Base-by-base conservation (phyloP, 768 basidiomycete genomes). In the Wakefieldia striispora region DNA sequence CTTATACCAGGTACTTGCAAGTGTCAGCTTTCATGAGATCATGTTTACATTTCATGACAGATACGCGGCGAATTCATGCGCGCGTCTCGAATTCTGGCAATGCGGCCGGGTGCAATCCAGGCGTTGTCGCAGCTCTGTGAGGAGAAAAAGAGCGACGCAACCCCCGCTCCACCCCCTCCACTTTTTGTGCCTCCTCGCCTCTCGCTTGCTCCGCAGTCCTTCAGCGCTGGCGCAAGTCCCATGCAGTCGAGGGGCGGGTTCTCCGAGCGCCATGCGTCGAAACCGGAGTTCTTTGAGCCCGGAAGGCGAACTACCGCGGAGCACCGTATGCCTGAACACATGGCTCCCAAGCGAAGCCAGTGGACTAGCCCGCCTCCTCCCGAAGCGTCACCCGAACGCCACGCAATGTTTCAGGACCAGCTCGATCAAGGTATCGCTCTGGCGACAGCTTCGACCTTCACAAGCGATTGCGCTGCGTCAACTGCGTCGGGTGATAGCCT, bases 41-140 rank as follows among this genome's bases (percentile, higher is more conserved):
- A 12, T 19, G 14, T 34, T 45, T n/a, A 59, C n/a, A 27, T 45
- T n/a, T 16, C 8, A 4, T 26, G 39, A 8, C 57, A 97, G 95
- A 94, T 99, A 62, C 94, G 95, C 13, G 95, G 95, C 9, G 95
- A 98, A 72, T 95, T 99, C 67, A 95, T 95, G 91, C 86, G 95
- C 31, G 95, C 95, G 5, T 84, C 87, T 20, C 79, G 93, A 47
- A 90, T 98, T 49, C 75, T 99, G 29, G 77, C 84, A 11, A 73
- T 77, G 54, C 86, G 87, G 26, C 91, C 90, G 2, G 84, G 90
- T 42, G 91, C 89, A 8, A 81, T 88, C 27, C 69, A 86, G 17
- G 88, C 91, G 5, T 76, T 98, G 16, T 84, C 93, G 2, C 88
- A 94, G 57, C 81, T 99, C 12, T 97, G 95, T 60, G 91, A 93